Conservation (phyloP, 352 stramenopile genomes). For the Phytophthora nicotianae region DNA sequence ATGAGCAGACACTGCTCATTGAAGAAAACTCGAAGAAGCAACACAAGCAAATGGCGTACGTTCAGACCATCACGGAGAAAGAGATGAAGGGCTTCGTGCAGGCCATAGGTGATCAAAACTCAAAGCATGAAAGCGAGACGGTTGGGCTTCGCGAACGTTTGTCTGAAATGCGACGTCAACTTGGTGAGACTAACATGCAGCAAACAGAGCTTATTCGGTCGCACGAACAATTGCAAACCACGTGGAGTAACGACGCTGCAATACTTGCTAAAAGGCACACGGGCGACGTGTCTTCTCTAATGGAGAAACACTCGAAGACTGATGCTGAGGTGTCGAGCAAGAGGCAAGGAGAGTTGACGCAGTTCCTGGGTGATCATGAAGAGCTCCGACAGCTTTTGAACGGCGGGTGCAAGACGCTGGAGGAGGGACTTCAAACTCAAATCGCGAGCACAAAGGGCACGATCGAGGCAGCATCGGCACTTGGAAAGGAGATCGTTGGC, state of each 20-base stretch:
- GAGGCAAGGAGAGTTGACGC: constrained; percentile 26
- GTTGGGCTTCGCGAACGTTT: constrained; percentile 36
- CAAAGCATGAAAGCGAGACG: constrained; percentile 35
- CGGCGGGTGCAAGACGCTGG: constrained; percentile 32
- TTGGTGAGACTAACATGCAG: constrained; percentile 17
- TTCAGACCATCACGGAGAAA: constrained; percentile 42
- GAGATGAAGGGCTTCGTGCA: constrained; percentile 48
- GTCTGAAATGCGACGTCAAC: constrained; percentile 27
- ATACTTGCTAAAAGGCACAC: constrained; percentile 19
- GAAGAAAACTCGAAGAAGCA: constrained; percentile 41
- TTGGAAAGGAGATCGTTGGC: constrained; percentile 32
- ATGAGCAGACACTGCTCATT: constrained; percentile 53
- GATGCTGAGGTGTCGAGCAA: constrained; percentile 17
- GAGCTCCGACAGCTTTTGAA: constrained; percentile 35
- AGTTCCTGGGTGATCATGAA: constrained; percentile 39
- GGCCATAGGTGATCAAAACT: constrained; percentile 34
- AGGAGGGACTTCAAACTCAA: constrained; percentile 37
- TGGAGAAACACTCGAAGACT: constrained; percentile 33
- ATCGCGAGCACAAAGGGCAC: constrained; percentile 37
- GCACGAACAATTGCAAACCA: constrained; percentile 23
- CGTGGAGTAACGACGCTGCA: constrained; percentile 23
- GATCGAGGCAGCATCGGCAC: constrained; percentile 28
- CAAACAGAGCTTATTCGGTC: constrained; percentile 37
- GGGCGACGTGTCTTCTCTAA: constrained; percentile 15
- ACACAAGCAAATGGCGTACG: constrained; percentile 40